Percentiles rank a stretch among this genome's conserved stretches.
Evolutionary conservation across 2,329 filamentous ascomycete species (phyloP).

Genomic region (Aspergillus sojae): DNA sequence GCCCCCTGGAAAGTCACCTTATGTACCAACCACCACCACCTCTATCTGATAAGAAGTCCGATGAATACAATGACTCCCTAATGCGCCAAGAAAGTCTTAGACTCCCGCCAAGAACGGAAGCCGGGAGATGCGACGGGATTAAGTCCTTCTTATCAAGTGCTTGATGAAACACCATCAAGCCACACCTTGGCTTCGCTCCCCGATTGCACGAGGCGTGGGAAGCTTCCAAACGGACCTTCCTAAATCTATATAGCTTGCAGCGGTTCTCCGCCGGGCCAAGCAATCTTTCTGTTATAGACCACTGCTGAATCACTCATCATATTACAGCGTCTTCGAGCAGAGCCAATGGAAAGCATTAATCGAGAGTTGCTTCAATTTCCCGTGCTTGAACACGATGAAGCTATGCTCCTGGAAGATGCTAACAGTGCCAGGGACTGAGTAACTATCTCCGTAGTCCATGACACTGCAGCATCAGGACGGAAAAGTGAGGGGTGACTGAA

Average conservation of each 20-base stretch:
- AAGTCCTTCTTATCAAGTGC: not conserved
- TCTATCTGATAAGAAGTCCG: not conserved
- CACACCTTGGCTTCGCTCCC: not conserved
- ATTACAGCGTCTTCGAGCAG: not conserved
- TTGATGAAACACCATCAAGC: not conserved
- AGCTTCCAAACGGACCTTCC: not conserved
- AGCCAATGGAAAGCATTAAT: not conserved
- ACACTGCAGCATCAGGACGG: not conserved
- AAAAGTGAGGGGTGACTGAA: not conserved
- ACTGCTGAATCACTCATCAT: not conserved
- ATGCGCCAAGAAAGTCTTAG: not conserved
- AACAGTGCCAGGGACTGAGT: not conserved
- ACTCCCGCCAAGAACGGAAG: not conserved
- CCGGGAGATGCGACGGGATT: not conserved
- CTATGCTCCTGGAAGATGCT: not conserved
- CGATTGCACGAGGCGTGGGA: not conserved
- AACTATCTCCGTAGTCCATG: not conserved
- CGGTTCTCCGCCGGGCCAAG: constrained; percentile 31
- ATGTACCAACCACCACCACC: not conserved
- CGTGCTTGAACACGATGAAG: not conserved
- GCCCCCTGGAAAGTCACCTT: not conserved
- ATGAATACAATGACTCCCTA: not conserved
- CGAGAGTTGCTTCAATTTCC: not conserved
- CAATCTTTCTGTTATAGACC: not conserved
- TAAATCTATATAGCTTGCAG: not conserved